These are phyloP conservation scores for Epicoccum sorghinum DNA, from an alignment of 2,329 filamentous ascomycete species.

Conservation along the genomic window DNA sequence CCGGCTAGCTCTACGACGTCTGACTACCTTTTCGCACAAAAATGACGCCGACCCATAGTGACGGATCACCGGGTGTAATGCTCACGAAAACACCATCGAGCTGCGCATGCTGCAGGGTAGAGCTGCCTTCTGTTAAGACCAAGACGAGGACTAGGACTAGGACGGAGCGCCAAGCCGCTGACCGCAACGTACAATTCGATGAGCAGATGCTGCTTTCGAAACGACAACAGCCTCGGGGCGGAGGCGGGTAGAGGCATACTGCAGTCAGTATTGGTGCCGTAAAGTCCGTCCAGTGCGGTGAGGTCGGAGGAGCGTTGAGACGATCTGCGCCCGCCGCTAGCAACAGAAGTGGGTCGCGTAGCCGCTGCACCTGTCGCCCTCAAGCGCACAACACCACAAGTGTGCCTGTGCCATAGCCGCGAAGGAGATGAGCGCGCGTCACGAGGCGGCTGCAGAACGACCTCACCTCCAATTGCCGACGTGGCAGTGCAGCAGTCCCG, in stretches of 20 bases:
- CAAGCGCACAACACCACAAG: slow-evolving; percentile 10
- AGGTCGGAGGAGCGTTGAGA: slow-evolving; percentile 13
- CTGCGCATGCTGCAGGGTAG: slow-evolving; percentile 79
- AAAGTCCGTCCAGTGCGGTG: slow-evolving; percentile 7
- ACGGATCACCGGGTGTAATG: slow-evolving; percentile 79
- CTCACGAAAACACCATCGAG: slow-evolving; percentile 87
- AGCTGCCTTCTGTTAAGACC: slow-evolving; percentile 58
- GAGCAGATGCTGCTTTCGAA: slow-evolving; percentile 77
- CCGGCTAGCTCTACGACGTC: slow-evolving; percentile 22
- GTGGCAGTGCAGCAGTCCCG: slow-evolving; percentile 20
- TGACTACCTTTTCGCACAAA: slow-evolving; percentile 83
- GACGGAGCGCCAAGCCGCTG: slow-evolving; percentile 19
- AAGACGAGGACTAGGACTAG: no score
- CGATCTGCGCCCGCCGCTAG: slow-evolving; percentile 13
- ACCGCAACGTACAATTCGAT: slow-evolving; percentile 74
- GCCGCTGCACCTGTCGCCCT: slow-evolving; percentile 17
- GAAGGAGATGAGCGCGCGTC: slow-evolving; percentile 28
- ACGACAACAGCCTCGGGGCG: slow-evolving; percentile 47
- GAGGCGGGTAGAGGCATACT: slow-evolving; percentile 13
- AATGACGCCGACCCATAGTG: slow-evolving; percentile 86
- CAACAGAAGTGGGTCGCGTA: slow-evolving; percentile 6
- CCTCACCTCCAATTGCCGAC: slow-evolving; percentile 13
- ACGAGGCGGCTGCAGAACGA: slow-evolving; percentile 13
- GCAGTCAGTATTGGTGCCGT: slow-evolving; percentile 8
- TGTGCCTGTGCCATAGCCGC: slow-evolving; percentile 12